Evolutionary conservation across 23 red algal genomes (phyloP), one percentile per base, ranked within the genome.

Genomic region (Gracilaria gracilis): DNA sequence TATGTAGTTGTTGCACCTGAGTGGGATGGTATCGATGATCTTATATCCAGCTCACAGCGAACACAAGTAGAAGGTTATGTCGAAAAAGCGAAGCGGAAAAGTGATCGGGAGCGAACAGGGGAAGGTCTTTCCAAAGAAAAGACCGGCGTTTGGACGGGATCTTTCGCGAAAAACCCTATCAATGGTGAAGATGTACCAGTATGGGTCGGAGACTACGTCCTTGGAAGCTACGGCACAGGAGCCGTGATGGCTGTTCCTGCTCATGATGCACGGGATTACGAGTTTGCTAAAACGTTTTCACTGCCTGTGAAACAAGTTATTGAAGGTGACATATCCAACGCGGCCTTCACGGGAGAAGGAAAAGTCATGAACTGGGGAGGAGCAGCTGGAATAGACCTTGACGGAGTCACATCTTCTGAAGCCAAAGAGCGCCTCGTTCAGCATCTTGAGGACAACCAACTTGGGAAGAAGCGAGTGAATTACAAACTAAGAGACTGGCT

Each of bases 401-500:
- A 94, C 50, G 97, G 97, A 57, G 34, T 85, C 21, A 51, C 24
- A 35, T 42, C 85, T 17, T 77, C 82, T 9, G 57, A 42, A 36
- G 97, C 94, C n/a, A 95, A 93, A 25, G 79, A 88, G 47, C 16
- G 37, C 17, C 64, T 99, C 4, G 81, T 95, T 33, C 84, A 95
- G 17, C 82, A 78, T 59, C 83, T 99, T 40, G 97, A 92, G 31
- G 64, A 58, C 17, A 57, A 66, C 20, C 21, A 64, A 47, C 46
- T 96, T 37, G 95, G 91, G 47, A 80, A 88, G 64, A 62, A 51
- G 33, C 28, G 64, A 36, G 62, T 92, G 1, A 98, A 98, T 89
- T 95, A 96, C 85, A 99, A 96, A 81, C 90, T 99, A 48, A 83
- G 97, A 35, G 97, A 99, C 47, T 99, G 97, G 97, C 61, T 99